phyloP scores from a whole-genome alignment of 2,329 filamentous ascomycete genomes.

The Pseudopyricularia javanii region DNA sequence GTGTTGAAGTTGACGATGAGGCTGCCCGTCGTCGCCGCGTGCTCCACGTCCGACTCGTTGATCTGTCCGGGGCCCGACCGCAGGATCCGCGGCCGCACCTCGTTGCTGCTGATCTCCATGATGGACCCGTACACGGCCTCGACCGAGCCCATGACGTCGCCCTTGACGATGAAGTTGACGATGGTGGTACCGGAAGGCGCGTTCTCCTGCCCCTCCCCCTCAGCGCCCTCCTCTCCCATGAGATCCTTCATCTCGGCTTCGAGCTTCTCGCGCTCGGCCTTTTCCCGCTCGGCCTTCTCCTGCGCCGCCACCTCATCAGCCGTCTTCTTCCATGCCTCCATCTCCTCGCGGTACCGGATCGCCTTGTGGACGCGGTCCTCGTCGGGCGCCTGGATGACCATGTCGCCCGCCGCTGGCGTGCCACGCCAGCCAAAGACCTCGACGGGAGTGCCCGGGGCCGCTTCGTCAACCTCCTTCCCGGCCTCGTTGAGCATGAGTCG shows the following conservation, averaged over 20 bases:
- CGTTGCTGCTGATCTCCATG: slow-evolving; percentile 67
- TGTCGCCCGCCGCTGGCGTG: slow-evolving; percentile 68
- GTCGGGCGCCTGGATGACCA: slow-evolving; percentile 69
- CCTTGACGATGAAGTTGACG: slow-evolving; percentile 80
- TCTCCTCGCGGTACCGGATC: slow-evolving; percentile 62
- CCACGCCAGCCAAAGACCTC: slow-evolving; percentile 93
- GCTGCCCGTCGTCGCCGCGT: slow-evolving; percentile 65
- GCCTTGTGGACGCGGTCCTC: slow-evolving; percentile 72
- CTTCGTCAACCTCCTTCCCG: slow-evolving; percentile 58
- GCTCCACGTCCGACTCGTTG: slow-evolving; percentile 78
- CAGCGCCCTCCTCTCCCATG: slow-evolving; percentile 15
- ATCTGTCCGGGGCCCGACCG: slow-evolving; percentile 67
- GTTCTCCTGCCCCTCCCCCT: slow-evolving; percentile 20
- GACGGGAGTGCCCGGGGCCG: slow-evolving; percentile 77
- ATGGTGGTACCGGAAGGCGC: slow-evolving; percentile 29
- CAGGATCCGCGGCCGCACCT: slow-evolving; percentile 67
- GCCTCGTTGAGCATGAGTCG: slow-evolving; percentile 76
- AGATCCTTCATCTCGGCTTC: slow-evolving; percentile 21
- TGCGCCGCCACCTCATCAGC: slow-evolving; percentile 72
- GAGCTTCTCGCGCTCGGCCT: slow-evolving; percentile 28
- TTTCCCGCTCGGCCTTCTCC: slow-evolving; percentile 49
- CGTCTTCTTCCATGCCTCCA: slow-evolving; percentile 57
- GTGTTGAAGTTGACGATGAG: slow-evolving; percentile 82
- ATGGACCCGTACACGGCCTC: slow-evolving; percentile 78
- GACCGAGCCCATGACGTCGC: slow-evolving; percentile 84